Evolutionary conservation across 164 flowering plant genomes (phyloP).

Genomic region (Magnolia officinalis): DNA sequence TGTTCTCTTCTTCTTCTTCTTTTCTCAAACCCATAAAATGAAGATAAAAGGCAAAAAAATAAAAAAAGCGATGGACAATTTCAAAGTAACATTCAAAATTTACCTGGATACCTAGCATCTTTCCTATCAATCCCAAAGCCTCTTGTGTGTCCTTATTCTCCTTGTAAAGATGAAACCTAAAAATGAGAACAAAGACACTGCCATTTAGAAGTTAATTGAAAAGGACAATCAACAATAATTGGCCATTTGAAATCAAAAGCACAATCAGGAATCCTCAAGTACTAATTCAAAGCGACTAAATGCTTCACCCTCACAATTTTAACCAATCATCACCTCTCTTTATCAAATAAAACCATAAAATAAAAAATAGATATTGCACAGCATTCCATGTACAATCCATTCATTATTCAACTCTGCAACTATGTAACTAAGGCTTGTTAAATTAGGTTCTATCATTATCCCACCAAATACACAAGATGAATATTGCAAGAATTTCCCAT

Average conservation of each 20-base stretch:
- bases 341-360: too few relatives aligned
- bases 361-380: too few relatives aligned
- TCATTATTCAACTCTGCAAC: too few relatives aligned
- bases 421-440: too few relatives aligned
- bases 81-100: neutral
- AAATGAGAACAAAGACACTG: neutral
- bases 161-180: constrained; percentile 94
- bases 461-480: too few relatives aligned
- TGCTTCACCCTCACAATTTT: neutral
- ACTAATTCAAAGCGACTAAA: neutral
- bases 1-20: neutral
- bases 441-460: too few relatives aligned
- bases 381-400: too few relatives aligned
- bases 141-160: constrained; percentile 99
- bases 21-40: neutral
- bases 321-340: neutral
- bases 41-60: neutral
- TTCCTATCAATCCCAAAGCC: constrained; percentile 77
- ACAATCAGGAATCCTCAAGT: neutral
- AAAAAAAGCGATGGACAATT: neutral
- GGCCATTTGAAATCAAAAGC: neutral
- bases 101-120: constrained; percentile 98
- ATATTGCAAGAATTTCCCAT: neutral
- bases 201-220: neutral
- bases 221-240: neutral